Percentiles rank a stretch among this genome's conserved stretches.
Evolutionary conservation across 768 basidiomycete species (phyloP).

Genomic region (Tricholoma flavovirens): DNA sequence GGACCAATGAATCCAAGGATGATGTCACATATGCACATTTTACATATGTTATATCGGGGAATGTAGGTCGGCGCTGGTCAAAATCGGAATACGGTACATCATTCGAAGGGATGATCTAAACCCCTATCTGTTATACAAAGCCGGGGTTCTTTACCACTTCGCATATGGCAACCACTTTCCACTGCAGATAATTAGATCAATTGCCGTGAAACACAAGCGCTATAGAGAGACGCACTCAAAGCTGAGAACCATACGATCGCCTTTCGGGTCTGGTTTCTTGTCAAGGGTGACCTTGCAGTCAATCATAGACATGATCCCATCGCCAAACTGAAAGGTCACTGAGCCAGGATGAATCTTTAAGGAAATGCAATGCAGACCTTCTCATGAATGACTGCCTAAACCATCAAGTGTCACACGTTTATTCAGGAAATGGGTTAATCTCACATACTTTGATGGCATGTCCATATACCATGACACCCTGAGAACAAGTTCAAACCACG

Average conservation of each 20-base stretch:
- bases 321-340: constrained; percentile 55
- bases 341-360: not conserved
- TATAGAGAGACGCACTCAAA: constrained; percentile 56
- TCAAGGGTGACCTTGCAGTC: constrained; percentile 69
- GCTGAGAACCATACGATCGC: constrained; percentile 72
- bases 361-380: constrained; percentile 35
- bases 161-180: constrained; percentile 76
- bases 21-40: not conserved
- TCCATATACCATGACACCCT: constrained; percentile 75
- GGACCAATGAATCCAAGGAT: not conserved
- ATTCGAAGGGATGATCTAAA: not conserved
- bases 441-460: constrained; percentile 64
- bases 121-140: not conserved
- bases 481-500: not conserved
- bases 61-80: not conserved
- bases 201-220: not conserved
- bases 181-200: constrained; percentile 28
- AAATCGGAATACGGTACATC: not conserved
- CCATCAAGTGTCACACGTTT: not conserved
- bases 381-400: constrained; percentile 69
- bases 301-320: constrained; percentile 88
- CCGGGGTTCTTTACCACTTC: constrained; percentile 44
- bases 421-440: not conserved
- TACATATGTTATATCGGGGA: not conserved
- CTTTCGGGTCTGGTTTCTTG: constrained; percentile 70